Base-by-base conservation (phyloP, 495 filamentous ascomycete genomes). In the Durotheca rogersii region DNA sequence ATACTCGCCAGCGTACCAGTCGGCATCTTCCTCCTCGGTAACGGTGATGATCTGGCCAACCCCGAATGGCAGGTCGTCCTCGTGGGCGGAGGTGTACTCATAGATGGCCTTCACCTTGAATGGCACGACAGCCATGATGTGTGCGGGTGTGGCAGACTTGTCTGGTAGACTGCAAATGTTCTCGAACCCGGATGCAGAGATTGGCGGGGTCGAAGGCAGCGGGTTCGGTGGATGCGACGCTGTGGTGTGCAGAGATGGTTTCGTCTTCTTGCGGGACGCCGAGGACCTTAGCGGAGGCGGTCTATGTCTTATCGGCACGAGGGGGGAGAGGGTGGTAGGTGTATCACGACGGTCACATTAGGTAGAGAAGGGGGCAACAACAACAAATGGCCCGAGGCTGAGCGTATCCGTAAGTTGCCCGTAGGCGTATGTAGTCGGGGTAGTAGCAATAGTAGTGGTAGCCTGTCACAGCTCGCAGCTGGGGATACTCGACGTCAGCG, bases 71-170 rank as follows among this genome's bases (percentile, higher is more conserved):
- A 98, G 87, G 72, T 98, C 93, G 70, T 97, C 93, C 56, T 95
- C 89, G 68, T 98, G 90, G 52, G 73, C 75, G 51, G 94, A 97
- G 60, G 74, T 72, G 70, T 97, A 98, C 65, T 97, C 90, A 74
- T 86, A 97, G 60, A 97, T 70, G 50, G 92, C 89, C 79, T 88
- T 93, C 72, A 97, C 93, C 69, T 87, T 95, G 73, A 97, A 96
- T 46, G 87, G 85, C 56, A 81, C 81, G 57, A 68, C 74, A 65
- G 87, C 76, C 89, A 93, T 95, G 66, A 73, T 80, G 72, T 41
- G 31, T 41, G 31, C 53, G 35, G 40, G 53, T 47, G 45, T 63
- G 39, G 53, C 38, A 53, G n/a, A 39, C 39, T 45, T 53, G 47
- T 15, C 41, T 44, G 29, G 51, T 49, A 34, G 50, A 42, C 47